These are phyloP conservation scores for Geranium rotundifolium DNA, from an alignment of 345 rosid genomes.

Conservation along the genomic window DNA sequence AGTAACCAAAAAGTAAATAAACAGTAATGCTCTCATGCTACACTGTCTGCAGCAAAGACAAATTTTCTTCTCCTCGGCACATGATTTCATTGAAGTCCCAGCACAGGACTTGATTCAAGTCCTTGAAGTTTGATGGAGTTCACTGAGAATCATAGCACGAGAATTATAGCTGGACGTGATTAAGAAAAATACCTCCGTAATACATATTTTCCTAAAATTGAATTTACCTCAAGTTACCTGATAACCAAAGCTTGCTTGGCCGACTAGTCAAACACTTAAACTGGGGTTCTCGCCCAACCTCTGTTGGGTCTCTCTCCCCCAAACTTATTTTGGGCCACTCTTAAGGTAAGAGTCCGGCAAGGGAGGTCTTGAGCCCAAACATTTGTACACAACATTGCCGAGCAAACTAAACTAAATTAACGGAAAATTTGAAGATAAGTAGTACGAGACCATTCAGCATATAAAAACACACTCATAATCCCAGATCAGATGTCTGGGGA, in stretches of 20 bases:
- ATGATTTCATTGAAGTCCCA: not conserved
- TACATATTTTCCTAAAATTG: not conserved
- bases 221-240: not conserved
- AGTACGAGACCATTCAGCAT: not conserved
- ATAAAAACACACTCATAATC: not conserved
- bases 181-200: not conserved
- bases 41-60: not conserved
- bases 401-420: too few species aligned
- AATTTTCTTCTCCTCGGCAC: not conserved
- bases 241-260: too few species aligned
- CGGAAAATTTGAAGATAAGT: too few species aligned
- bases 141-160: not conserved
- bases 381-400: too few species aligned
- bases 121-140: not conserved
- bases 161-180: not conserved
- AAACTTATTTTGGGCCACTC: too few species aligned
- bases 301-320: too few species aligned
- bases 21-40: not conserved
- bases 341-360: too few species aligned
- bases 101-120: not conserved
- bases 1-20: not conserved
- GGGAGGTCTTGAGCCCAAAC: too few species aligned
- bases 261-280: too few species aligned
- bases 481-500: not conserved
- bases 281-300: too few species aligned